phyloP scores from a whole-genome alignment of 192 early-diverging fungal species.

The Gamsiella multidivaricata region DNA sequence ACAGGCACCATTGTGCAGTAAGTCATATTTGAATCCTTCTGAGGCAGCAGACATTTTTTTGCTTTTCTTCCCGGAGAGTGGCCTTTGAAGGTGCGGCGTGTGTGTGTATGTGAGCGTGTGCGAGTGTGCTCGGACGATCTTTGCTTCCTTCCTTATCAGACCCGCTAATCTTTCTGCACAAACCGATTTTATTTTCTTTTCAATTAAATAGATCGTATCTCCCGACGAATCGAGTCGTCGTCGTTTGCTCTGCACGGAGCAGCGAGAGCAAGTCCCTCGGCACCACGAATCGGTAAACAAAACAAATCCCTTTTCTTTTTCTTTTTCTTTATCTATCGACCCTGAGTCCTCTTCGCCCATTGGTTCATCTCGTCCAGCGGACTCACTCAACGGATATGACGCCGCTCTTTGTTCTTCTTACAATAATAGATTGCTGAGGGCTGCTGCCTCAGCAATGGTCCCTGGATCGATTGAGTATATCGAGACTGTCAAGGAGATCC shows the following conservation, averaged over 20 bases:
- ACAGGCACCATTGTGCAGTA: conserved; percentile 87
- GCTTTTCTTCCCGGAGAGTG: no score
- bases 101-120: background rate
- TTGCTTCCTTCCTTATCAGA: background rate
- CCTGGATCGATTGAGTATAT: conserved; percentile 75
- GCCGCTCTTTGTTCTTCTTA: no score
- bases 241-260: conserved; percentile 97
- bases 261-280: conserved; percentile 88
- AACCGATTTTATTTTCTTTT: conserved; percentile 8
- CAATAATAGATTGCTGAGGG: conserved; percentile 73
- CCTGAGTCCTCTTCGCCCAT: background rate
- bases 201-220: conserved; percentile 64
- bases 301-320: background rate
- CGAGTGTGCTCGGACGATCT: background rate
- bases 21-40: conserved; percentile 52
- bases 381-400: no score
- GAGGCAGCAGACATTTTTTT: no score
- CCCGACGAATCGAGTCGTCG: conserved; percentile 80
- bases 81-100: no score
- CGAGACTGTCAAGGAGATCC: conserved; percentile 85
- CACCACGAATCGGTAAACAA: conserved; percentile 82
- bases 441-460: conserved; percentile 77
- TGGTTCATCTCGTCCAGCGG: no score
- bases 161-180: conserved; percentile 1
- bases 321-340: background rate